Evolutionary conservation across 371 early-diverging fungal species (phyloP), one percentile per base, ranked within the genome.

Genomic region (Gilbertella persicaria): DNA sequence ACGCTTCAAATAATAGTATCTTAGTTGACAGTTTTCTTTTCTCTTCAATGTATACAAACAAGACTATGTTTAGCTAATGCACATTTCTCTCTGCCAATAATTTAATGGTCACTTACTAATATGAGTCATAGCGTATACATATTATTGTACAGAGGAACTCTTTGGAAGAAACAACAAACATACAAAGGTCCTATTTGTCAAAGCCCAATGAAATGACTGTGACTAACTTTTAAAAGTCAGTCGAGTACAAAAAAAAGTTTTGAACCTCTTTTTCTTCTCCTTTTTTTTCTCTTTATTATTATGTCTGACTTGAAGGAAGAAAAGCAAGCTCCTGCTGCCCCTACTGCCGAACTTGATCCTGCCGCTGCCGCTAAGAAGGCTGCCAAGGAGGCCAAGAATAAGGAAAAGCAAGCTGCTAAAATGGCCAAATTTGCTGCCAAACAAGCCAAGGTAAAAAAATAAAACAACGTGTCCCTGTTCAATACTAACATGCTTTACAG

Each of bases 351-450:
- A 28, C 62, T 62, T 39, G 62, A 62, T 28, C 51, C 74, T 35
- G 74, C 62, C 20, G 55, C 72, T 9, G 52, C 72, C 51, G 73
- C 72, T 23, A 75, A 78, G 47, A 85, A 85, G 69, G 75, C 83
- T 24, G 88, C 88, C 60, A 91, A 89, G 55, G 87, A 87, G 29
- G 87, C 82, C 36, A 87, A 89, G 75, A 96, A 97, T 58, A 93
- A 95, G 63, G 93, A 92, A 64, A 95, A 96, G 73, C 88, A 91
- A 64, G 72, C 72, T 45, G 96, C 91, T 37, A 98, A 98, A 72
- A 71, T 95, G 56, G 97, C 89, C 47, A 99, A 99, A 77, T 93
- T 95, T 69, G 72, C 83, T 62, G 93, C 93, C 26, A 97, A 97
- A 78, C 86, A 95, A 69, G 87, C 90, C 61, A 64, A 70, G 71